Evolutionary conservation across 2,329 filamentous ascomycete genomes (phyloP), one percentile per base, ranked within the genome.

Genomic region (Pseudogymnoascus sp.): DNA sequence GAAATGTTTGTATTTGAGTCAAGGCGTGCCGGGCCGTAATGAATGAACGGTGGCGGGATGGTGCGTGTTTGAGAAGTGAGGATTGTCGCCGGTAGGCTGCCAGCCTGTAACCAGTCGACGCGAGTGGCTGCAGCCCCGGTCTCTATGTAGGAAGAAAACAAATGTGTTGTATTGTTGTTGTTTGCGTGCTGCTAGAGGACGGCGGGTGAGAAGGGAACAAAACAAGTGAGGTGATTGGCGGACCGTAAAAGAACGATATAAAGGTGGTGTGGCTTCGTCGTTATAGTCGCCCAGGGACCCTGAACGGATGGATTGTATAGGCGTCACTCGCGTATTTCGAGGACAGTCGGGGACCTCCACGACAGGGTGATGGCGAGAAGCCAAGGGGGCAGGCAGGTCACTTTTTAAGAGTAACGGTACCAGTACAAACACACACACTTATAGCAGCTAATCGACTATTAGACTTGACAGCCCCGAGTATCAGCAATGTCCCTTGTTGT

Each of bases 401-500:
- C 48, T 55, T 52, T 31, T 55, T 55, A 55, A 55, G n/a, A 33
- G 48, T 33, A 21, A 18, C 45, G n/a, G n/a, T 55, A 55, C 45
- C 45, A 55, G 27, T 31, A 55, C 45, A 12, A 27, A 5, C 45
- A 33, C 36, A 7, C 45, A 29, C 45, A 29, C 12, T 52, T 33
- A 55, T 55, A 18, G 3, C 45, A 55, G 27, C 45, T 33, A 55
- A 33, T 29, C 8, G 48, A 7, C 48, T 33, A 33, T 7, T 33
- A 33, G 9, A 55, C 48, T 18, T 33, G 48, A 33, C 15, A 55
- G 48, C n/a, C n/a, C 29, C 18, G 48, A 10, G 48, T 55, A 55
- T 55, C 48, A 55, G 29, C 27, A 55, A 55, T 55, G 48, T 55
- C 48, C 7, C 29, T 55, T 55, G 18, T 55, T 55, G 48, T 55